Conservation (phyloP, 169 alveolate genomes). For the Amoebophrya sp. region DNA sequence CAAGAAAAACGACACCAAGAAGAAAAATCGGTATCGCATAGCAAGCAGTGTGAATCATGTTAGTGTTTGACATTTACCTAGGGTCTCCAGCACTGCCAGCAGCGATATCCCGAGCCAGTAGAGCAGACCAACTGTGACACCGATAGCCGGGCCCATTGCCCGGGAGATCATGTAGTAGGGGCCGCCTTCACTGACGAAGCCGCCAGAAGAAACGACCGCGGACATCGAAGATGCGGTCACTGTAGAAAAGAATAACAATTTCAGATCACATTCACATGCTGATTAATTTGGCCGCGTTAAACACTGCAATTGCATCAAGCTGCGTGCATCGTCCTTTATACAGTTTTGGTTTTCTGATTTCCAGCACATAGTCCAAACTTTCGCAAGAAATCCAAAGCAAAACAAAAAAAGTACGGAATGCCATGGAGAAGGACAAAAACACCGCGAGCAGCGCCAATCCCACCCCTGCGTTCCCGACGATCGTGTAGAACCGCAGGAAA, state of each 20-base stretch:
- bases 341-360: no score
- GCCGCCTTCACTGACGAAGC: conserved; percentile 50
- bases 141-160: conserved; percentile 45
- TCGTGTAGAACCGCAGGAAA: conserved; percentile 50
- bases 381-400: neutral
- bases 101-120: conserved; percentile 49
- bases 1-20: no score
- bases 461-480: conserved; percentile 49
- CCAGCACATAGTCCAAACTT: no score
- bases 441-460: conserved; percentile 41
- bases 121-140: conserved; percentile 49
- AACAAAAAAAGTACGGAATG: conserved; percentile 43
- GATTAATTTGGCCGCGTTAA: no score
- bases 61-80: conserved; percentile 30
- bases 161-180: conserved; percentile 52
- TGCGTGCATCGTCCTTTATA: no score
- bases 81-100: conserved; percentile 46
- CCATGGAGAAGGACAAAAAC: conserved; percentile 47
- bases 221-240: conserved; percentile 41
- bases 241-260: no score
- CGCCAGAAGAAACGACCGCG: conserved; percentile 52
- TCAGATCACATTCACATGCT: no score
- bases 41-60: neutral
- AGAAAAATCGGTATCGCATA: no score
- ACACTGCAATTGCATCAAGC: no score